A percentile compares a stretch with the other conserved stretches of the same genome.
Conservation (phyloP, 2,329 filamentous ascomycete genomes). For the Colletotrichum destructivum region DNA sequence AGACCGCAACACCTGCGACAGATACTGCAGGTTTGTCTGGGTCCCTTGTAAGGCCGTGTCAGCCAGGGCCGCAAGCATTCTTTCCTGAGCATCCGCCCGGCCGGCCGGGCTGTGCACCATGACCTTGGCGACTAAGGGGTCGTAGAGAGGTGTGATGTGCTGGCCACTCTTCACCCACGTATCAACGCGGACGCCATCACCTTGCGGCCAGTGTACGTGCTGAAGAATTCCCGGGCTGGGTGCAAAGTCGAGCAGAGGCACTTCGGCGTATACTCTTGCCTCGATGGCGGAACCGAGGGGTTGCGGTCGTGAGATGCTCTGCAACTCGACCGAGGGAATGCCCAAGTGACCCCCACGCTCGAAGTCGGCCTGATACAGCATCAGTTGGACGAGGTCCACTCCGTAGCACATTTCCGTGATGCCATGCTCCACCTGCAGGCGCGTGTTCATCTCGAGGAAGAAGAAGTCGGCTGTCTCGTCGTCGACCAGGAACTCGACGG, state of each 20-base stretch:
- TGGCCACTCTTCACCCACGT: slow-evolving; percentile 75
- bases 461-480: slow-evolving; percentile 53
- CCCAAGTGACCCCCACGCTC: slow-evolving; percentile 41
- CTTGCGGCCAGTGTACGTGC: slow-evolving; percentile 68
- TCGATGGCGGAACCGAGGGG: slow-evolving; percentile 55
- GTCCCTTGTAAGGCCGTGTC: neutral
- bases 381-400: slow-evolving; percentile 31
- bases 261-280: slow-evolving; percentile 61
- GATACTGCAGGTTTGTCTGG: slow-evolving; percentile 16
- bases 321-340: neutral
- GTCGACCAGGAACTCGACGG: slow-evolving; percentile 58
- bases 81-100: slow-evolving; percentile 66
- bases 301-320: slow-evolving; percentile 8
- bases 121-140: slow-evolving; percentile 71
- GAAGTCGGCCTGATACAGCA: slow-evolving; percentile 49
- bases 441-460: slow-evolving; percentile 61
- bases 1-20: slow-evolving; percentile 1
- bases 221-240: slow-evolving; percentile 73
- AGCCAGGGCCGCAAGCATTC: slow-evolving; percentile 23
- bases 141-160: slow-evolving; percentile 70
- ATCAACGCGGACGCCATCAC: slow-evolving; percentile 68
- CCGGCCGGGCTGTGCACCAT: slow-evolving; percentile 66
- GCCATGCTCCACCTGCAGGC: slow-evolving; percentile 84
- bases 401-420: slow-evolving; percentile 47
- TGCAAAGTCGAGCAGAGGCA: slow-evolving; percentile 70